Conservation (phyloP, 192 early-diverging fungal genomes). For the Jimgerdemannia flammicorona region DNA sequence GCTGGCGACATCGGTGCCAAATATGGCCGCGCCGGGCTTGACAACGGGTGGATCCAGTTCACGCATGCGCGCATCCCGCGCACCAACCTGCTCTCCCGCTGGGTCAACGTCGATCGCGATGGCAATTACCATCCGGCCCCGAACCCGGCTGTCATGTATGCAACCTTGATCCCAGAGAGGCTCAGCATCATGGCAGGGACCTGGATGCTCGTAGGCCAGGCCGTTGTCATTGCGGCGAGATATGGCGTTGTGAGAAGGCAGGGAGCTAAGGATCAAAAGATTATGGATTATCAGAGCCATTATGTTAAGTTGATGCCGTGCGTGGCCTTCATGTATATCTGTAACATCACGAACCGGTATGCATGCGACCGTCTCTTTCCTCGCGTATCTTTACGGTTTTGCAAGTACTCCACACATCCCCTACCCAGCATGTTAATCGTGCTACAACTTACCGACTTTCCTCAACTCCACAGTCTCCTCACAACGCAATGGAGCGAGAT, state of each 20-base stretch:
- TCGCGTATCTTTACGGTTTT: background rate
- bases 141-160: constrained; percentile 55
- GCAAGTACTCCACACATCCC: no score
- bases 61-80: constrained; percentile 49
- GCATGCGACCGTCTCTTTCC: background rate
- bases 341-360: constrained; percentile 33
- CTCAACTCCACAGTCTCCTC: background rate
- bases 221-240: constrained; percentile 54
- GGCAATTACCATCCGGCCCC: constrained; percentile 49
- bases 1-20: constrained; percentile 61
- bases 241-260: constrained; percentile 61
- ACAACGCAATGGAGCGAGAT: constrained; percentile 32
- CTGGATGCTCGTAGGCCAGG: constrained; percentile 37
- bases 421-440: no score
- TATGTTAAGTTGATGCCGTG: constrained; percentile 55
- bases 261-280: constrained; percentile 56
- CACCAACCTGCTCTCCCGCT: constrained; percentile 52
- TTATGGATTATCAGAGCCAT: constrained; percentile 65
- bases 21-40: constrained; percentile 54
- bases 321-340: constrained; percentile 47
- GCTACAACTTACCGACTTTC: background rate
- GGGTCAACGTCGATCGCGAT: constrained; percentile 49
- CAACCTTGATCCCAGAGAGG: constrained; percentile 62
- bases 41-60: constrained; percentile 71
- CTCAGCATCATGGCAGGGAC: constrained; percentile 41